phyloP scores from a whole-genome alignment of 140 eudicot genomes.

The Anethum foeniculum region DNA sequence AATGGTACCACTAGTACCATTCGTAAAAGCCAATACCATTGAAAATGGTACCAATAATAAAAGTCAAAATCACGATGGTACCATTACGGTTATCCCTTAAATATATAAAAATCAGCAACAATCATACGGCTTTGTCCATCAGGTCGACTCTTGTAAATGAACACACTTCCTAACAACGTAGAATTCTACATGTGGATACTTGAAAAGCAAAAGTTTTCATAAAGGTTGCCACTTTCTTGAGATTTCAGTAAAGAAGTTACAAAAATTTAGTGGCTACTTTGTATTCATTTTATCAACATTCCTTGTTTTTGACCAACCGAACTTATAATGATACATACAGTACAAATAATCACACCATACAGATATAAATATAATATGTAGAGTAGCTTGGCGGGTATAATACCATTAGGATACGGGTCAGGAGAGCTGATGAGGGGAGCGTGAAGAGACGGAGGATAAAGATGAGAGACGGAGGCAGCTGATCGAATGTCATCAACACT shows the following conservation, averaged over 20 bases:
- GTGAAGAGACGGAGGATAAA: constrained; percentile 77
- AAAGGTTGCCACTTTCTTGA: neutral
- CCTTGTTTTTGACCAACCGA: too few species aligned
- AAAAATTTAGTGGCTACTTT: neutral
- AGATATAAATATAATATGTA: neutral
- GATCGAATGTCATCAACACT: constrained; percentile 86
- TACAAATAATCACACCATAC: neutral
- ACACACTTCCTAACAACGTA: neutral
- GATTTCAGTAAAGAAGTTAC: neutral
- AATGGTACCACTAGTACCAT: too few species aligned
- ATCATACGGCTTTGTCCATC: neutral
- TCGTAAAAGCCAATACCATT: too few species aligned
- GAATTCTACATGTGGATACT: neutral
- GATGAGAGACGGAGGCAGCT: constrained; percentile 55
- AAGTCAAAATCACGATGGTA: too few species aligned
- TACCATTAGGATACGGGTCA: constrained; percentile 41
- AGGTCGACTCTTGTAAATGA: neutral
- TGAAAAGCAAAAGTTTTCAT: neutral
- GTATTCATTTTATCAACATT: too few species aligned
- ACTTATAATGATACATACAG: too few species aligned
- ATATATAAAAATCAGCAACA: too few species aligned
- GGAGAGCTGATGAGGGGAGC: constrained; percentile 74
- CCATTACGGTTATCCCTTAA: too few species aligned
- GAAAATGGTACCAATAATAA: too few species aligned
- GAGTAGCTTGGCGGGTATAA: neutral